Base-by-base conservation (phyloP, 441 rosid genomes). In the Daphne laureola region DNA sequence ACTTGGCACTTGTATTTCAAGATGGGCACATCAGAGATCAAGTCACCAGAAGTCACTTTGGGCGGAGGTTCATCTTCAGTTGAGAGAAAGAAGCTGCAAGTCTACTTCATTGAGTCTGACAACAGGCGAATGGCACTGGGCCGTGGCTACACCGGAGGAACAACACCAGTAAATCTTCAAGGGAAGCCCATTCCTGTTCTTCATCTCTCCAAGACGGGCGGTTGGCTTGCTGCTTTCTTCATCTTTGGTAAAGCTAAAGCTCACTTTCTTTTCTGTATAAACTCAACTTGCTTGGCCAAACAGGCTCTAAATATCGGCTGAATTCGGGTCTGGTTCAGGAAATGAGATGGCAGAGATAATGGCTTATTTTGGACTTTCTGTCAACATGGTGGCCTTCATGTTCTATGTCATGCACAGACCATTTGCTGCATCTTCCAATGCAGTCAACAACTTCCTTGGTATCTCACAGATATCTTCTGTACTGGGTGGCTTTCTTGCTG, bases 281-380 rank as follows among this genome's bases (percentile, higher is more conserved):
- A 14, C 18, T 53, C 35, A 47, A n/a, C 11, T 31, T 1, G 38
- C 38, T 31, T 31, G 38, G 11, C 38, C 38, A 31, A 43, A 25
- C 25, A 21, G 4, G 42, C 31, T 8, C 31, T 21, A 15, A 5
- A 12, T 14, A 49, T 0, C 31, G 14, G 7, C 51, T 43, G 50
- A 45, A 14, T 17, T 49, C 36, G 41, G 7, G n/a, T 43, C 3
- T 46, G 51, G 38, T 58, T 13, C 81, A 88, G 98, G 98, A 53
- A 91, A 91, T 64, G 98, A 91, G 71, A 86, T 86, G 89, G 95
- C 98, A n/a, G 98, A 88, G 73, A 78, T 95, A 68, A 82, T 91
- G 95, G 96, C 95, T 23, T 88, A 84, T 67, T 91, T 84, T 18
- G 98, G 98, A 15, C 74, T 91, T 11, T 82, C 98, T 0, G 98